phyloP scores from a whole-genome alignment of 2,329 filamentous ascomycete species.

The Diaporthe destruens region DNA sequence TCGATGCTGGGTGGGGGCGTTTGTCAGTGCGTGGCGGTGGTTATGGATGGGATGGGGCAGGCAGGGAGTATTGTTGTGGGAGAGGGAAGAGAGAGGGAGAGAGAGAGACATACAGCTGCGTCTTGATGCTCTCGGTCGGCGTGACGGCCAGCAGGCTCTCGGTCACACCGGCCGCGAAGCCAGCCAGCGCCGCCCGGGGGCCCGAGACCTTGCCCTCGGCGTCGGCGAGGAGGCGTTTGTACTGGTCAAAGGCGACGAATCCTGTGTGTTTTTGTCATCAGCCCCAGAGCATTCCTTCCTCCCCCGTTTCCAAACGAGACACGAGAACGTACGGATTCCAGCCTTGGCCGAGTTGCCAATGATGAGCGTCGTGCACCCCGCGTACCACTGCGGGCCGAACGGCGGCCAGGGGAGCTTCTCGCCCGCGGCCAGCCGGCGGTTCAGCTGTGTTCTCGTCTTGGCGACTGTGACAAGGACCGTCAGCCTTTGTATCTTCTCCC shows the following conservation, averaged over 20 bases:
- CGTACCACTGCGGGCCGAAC: constrained; percentile 96
- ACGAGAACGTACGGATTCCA: constrained; percentile 82
- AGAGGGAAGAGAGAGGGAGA: neutral
- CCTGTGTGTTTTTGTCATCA: too few species aligned
- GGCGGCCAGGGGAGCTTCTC: constrained; percentile 95
- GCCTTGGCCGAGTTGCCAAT: constrained; percentile 98
- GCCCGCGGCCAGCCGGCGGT: constrained; percentile 81
- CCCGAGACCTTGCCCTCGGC: constrained; percentile 89
- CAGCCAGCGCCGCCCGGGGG: constrained; percentile 89
- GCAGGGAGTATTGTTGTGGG: too few species aligned
- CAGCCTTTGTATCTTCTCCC: neutral
- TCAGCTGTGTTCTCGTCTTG: constrained; percentile 95
- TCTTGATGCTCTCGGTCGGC: constrained; percentile 98
- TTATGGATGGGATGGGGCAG: too few species aligned
- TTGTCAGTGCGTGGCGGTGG: neutral
- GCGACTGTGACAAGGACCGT: constrained; percentile 70
- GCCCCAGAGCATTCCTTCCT: too few species aligned
- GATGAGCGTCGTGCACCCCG: constrained; percentile 95
- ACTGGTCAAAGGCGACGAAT: constrained; percentile 96
- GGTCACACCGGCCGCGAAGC: constrained; percentile 94
- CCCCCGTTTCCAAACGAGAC: too few species aligned
- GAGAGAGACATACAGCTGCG: constrained; percentile 74
- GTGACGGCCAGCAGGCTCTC: constrained; percentile 95
- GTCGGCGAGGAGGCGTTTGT: constrained; percentile 86
- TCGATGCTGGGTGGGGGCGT: constrained; percentile 75